Conservation (phyloP, 2,329 filamentous ascomycete species). For the Aotearoamyces nothofagi region DNA sequence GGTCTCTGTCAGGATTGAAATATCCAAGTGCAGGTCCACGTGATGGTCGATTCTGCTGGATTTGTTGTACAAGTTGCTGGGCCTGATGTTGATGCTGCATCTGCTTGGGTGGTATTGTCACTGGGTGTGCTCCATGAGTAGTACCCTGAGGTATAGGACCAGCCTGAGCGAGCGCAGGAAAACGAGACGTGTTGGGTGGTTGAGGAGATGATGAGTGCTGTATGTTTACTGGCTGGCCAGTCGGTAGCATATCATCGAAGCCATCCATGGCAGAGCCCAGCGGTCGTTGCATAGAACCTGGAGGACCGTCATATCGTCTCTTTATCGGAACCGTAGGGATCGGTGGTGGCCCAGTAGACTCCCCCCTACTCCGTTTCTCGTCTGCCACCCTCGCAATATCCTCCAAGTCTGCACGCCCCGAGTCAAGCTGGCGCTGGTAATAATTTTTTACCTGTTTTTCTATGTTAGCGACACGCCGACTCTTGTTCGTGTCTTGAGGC, state of each 20-base stretch:
- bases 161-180: slow-evolving; percentile 18
- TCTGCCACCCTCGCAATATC: slow-evolving; percentile 44
- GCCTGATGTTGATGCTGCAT: slow-evolving; percentile 8
- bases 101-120: slow-evolving; percentile 12
- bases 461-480: slow-evolving; percentile 18
- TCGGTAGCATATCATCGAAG: slow-evolving; percentile 24
- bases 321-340: slow-evolving; percentile 36
- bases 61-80: slow-evolving; percentile 4
- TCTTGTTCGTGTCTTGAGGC: slow-evolving; percentile 14
- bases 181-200: slow-evolving; percentile 11
- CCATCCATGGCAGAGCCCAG: slow-evolving; percentile 30
- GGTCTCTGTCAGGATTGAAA: slow-evolving; percentile 13
- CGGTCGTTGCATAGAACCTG: slow-evolving; percentile 26
- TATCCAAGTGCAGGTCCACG: slow-evolving; percentile 16
- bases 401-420: slow-evolving; percentile 40
- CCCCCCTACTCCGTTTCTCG: slow-evolving; percentile 35
- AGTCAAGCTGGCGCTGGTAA: slow-evolving; percentile 46
- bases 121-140: slow-evolving; percentile 11
- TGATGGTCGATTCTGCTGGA: slow-evolving; percentile 8
- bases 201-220: slow-evolving; percentile 16
- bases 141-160: slow-evolving; percentile 13
- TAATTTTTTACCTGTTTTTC: slow-evolving; percentile 49
- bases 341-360: slow-evolving; percentile 44
- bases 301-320: slow-evolving; percentile 32
- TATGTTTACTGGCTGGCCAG: slow-evolving; percentile 8